Percentiles rank a stretch among this genome's conserved stretches.
Conservation (phyloP, 1,139 yeast species). For the Magnusiomyces ingens region DNA sequence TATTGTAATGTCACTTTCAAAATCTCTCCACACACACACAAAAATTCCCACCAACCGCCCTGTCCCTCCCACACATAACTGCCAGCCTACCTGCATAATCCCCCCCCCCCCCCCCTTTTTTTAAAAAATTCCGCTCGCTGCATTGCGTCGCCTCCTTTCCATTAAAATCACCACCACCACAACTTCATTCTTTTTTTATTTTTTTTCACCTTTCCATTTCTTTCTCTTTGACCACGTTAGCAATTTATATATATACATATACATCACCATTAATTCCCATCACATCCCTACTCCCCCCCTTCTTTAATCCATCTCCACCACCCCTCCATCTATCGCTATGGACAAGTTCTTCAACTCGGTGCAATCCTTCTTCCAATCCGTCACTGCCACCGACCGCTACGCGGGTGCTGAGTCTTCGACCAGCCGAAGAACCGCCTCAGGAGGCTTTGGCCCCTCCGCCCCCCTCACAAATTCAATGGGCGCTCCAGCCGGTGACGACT, state of each 20-base stretch:
- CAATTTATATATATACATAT: background rate
- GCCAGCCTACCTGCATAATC: no score
- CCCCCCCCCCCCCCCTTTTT: no score
- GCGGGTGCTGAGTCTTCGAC: conserved; percentile 37
- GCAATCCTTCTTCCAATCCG: conserved; percentile 50
- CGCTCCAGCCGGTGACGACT: conserved; percentile 10
- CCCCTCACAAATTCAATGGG: conserved; percentile 9
- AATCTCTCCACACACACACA: no score
- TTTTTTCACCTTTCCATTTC: background rate
- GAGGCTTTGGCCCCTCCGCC: conserved; percentile 17
- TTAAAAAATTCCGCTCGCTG: background rate
- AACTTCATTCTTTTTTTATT: background rate
- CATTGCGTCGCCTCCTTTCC: background rate
- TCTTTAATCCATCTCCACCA: background rate
- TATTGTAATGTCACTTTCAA: no score
- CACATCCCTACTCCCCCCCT: background rate
- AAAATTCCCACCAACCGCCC: no score
- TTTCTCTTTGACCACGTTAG: background rate
- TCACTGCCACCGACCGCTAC: conserved; percentile 59
- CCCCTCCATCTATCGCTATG: conserved; percentile 20
- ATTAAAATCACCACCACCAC: background rate
- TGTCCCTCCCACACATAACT: no score
- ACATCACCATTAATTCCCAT: background rate
- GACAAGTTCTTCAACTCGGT: conserved; percentile 31
- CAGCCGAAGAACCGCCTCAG: conserved; percentile 14